Evolutionary conservation across 495 filamentous ascomycete species (phyloP), one percentile per base, ranked within the genome.

Genomic region (Hyaloscypha hepaticicola): DNA sequence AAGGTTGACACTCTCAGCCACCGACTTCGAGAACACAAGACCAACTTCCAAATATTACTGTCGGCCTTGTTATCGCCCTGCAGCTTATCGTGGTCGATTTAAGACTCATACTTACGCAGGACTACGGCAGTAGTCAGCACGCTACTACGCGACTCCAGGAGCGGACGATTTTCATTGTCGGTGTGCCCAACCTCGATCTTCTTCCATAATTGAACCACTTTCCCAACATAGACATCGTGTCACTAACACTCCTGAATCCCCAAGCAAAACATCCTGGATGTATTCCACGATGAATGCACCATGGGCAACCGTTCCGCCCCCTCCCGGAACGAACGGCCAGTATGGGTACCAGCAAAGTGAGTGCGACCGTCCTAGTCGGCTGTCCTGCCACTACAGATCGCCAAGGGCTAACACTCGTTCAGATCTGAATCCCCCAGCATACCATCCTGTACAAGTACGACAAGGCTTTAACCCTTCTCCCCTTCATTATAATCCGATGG

Each of bases 401-500:
- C 38, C 11, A 45, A 31, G 24, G 6, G 48, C 62, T 75, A 66
- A 74, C 55, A 27, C 51, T 33, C 5, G 26, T 33, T 21, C 53
- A 70, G 68, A 25, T n/a, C n/a, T n/a, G n/a, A n/a, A n/a, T 55
- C 26, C 75, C 55, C 77, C 79, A 68, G 80, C 82, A 59, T 84
- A 82, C 68, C 80, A 77, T 50, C 76, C 80, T 63, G 82, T 84
- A 21, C 80, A 73, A 69, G 71, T 73, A 22, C 66, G 71, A 66
- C 71, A 70, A 51, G 26, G 72, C 29, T 72, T 75, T 67, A 73
- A 72, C 69, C 55, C 72, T 61, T 21, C 41, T 28, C 22, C 58
- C 38, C 62, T 68, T 41, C 33, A 58, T 77, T 88, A 79, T 71
- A 83, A 78, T 33, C 63, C 84, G 56, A 82, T 87, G 28, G 66